These are phyloP conservation scores for Capsicum chinense DNA, from an alignment of 257 asterid genomes.

Conservation along the genomic window DNA sequence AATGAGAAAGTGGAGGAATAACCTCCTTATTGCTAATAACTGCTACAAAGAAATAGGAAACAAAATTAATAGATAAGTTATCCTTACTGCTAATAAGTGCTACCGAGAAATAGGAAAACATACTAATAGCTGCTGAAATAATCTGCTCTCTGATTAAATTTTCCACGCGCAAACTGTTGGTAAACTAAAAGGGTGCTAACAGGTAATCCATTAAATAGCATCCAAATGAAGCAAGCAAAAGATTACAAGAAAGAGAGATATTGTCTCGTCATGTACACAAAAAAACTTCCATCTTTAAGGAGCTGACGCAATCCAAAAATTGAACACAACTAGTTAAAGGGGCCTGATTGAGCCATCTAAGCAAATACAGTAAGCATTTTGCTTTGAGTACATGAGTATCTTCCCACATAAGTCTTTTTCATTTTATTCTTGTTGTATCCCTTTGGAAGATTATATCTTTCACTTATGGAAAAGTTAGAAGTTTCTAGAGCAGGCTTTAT, in stretches of 20 bases:
- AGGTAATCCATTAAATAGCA: not conserved
- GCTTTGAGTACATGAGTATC: not conserved
- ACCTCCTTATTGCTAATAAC: too few species aligned
- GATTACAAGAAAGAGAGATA: not conserved
- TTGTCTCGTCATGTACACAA: constrained; percentile 9
- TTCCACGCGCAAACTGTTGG: too few species aligned
- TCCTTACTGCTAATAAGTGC: too few species aligned
- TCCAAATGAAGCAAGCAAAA: not conserved
- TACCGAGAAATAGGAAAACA: too few species aligned
- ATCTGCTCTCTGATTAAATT: too few species aligned
- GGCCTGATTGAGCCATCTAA: not conserved
- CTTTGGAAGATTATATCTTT: not conserved
- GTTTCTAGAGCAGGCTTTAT: not conserved
- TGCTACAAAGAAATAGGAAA: too few species aligned
- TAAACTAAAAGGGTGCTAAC: too few species aligned
- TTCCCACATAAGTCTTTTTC: not conserved
- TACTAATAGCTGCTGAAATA: too few species aligned
- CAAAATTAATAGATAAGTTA: too few species aligned
- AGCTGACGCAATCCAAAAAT: constrained; percentile 4
- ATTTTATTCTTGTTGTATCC: not conserved
- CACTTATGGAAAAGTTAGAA: not conserved
- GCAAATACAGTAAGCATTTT: constrained; percentile 1
- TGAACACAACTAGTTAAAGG: constrained; percentile 20
- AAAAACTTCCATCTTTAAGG: not conserved
- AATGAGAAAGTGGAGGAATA: too few species aligned